Evolutionary conservation across 441 rosid genomes (phyloP).

Genomic region (Metrosideros polymorpha): DNA sequence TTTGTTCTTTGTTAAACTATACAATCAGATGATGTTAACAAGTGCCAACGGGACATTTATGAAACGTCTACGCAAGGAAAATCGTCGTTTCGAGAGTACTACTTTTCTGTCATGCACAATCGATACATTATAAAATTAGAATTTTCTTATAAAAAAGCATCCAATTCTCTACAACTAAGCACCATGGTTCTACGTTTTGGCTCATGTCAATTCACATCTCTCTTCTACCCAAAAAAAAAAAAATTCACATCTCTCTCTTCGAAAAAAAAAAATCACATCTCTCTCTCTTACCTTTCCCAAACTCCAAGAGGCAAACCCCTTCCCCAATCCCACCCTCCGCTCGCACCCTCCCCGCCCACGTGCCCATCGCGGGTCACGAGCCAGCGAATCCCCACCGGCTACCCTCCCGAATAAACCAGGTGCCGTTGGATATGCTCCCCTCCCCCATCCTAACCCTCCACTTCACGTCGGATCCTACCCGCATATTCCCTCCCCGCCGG

Average conservation of each 20-base stretch:
- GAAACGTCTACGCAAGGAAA: too few species aligned
- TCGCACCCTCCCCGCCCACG: background rate
- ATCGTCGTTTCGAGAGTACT: too few species aligned
- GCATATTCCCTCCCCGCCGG: slow-evolving; percentile 19
- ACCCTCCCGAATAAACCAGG: slow-evolving; percentile 20
- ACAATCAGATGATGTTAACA: too few species aligned
- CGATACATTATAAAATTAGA: too few species aligned
- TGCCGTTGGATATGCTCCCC: slow-evolving; percentile 39
- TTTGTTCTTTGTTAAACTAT: too few species aligned
- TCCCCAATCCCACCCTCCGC: background rate
- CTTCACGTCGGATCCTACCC: slow-evolving; percentile 5
- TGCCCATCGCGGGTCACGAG: background rate
- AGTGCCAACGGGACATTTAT: too few species aligned
- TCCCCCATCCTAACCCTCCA: background rate
- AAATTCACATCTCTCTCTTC: background rate
- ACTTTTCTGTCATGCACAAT: rapidly evolving
- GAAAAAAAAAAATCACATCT: too few species aligned
- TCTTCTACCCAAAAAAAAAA: too few species aligned
- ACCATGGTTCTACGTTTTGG: background rate
- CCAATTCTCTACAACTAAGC: background rate
- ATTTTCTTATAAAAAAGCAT: too few species aligned
- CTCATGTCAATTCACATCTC: background rate
- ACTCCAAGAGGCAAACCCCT: background rate
- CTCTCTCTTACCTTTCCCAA: background rate
- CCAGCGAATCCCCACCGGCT: slow-evolving; percentile 2